Conservation (phyloP, 2,329 filamentous ascomycete species). For the Dryadomyces sulphureus region DNA sequence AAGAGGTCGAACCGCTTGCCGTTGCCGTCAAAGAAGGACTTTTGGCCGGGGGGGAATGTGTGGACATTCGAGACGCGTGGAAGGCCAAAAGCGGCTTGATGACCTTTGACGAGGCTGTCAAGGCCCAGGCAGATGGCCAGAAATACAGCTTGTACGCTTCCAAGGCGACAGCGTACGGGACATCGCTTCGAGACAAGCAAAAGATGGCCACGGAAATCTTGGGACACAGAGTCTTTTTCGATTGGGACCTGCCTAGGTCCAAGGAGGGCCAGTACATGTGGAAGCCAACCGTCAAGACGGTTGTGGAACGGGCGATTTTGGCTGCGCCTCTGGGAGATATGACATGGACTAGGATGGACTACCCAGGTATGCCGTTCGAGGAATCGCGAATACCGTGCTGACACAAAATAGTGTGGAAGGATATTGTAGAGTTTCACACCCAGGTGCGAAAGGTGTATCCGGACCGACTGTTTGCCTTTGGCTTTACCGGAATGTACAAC, state of each 20-base stretch:
- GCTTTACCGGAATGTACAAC: slow-evolving; percentile 22
- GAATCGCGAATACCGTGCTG: not conserved
- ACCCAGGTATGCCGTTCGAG: slow-evolving; percentile 10
- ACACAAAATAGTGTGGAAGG: slow-evolving; percentile 15
- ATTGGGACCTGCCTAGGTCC: slow-evolving; percentile 9
- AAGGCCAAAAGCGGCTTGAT: slow-evolving; percentile 2
- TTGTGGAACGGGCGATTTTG: slow-evolving; percentile 8
- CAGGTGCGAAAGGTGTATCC: slow-evolving; percentile 19
- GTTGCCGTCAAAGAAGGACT: slow-evolving; percentile 14
- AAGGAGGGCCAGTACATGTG: slow-evolving; percentile 9
- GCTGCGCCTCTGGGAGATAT: slow-evolving; percentile 7
- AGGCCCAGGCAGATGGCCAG: not conserved
- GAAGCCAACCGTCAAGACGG: slow-evolving; percentile 7
- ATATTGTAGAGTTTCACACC: slow-evolving; percentile 22
- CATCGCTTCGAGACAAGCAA: not conserved
- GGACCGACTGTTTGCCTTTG: slow-evolving; percentile 22
- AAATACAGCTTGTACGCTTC: not conserved
- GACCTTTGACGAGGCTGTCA: slow-evolving; percentile 6
- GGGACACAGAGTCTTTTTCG: slow-evolving; percentile 6
- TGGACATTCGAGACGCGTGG: slow-evolving; percentile 11
- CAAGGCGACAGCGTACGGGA: not conserved
- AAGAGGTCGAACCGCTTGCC: slow-evolving; percentile 15
- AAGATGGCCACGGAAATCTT: not conserved
- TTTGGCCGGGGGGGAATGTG: slow-evolving; percentile 13
- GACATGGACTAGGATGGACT: slow-evolving; percentile 10